phyloP scores from a whole-genome alignment of 164 flowering plant species.

The Brasenia schreberi region DNA sequence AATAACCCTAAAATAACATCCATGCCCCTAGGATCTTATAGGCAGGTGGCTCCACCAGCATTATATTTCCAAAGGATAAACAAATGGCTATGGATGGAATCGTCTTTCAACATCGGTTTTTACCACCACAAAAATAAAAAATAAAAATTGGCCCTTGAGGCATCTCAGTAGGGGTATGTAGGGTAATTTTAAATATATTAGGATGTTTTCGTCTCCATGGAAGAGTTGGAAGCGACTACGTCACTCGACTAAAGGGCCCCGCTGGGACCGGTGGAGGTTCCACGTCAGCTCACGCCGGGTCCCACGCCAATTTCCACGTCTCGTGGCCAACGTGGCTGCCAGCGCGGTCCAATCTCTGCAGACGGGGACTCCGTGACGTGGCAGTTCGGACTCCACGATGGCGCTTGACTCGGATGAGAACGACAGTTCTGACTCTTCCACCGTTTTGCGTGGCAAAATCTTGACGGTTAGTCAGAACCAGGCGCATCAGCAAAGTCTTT shows the following conservation, averaged over 20 bases:
- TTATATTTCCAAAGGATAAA: too few species aligned
- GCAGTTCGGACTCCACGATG: slow-evolving; percentile 6
- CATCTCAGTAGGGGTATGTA: too few species aligned
- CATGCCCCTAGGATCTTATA: too few species aligned
- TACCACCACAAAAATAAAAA: too few species aligned
- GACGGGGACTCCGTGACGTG: neutral
- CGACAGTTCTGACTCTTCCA: slow-evolving; percentile 2
- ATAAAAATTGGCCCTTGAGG: too few species aligned
- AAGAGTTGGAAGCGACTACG: neutral
- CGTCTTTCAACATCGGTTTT: too few species aligned
- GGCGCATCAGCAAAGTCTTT: too few species aligned
- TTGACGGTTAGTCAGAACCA: neutral
- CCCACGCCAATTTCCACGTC: neutral
- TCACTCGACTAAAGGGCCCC: neutral
- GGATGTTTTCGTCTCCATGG: neutral
- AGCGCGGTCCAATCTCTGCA: neutral
- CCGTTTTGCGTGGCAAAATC: slow-evolving; percentile 15
- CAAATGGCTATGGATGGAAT: too few species aligned
- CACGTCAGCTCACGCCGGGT: slow-evolving; percentile 3
- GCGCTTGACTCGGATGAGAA: slow-evolving; percentile 5
- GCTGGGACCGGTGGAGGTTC: neutral
- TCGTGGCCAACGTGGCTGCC: neutral
- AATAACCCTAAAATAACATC: too few species aligned
- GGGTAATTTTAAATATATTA: neutral
- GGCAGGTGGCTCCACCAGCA: too few species aligned